Evolutionary conservation across 208 protist species (phyloP).

Genomic region (Leishmania tarentolae): DNA sequence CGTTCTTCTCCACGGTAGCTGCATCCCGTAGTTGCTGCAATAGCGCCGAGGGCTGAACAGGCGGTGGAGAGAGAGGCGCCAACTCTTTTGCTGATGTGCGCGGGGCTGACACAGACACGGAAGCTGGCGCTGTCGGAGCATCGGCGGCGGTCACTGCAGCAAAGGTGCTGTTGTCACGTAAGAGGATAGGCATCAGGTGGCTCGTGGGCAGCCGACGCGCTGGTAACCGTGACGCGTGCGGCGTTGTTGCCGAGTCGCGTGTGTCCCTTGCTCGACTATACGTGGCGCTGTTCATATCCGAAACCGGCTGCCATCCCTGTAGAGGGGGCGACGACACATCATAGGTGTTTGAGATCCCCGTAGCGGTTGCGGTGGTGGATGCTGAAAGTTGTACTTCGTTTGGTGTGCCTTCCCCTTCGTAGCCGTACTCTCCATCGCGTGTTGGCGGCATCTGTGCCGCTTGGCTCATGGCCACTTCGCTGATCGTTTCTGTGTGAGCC

Average conservation of each 20-base stretch:
- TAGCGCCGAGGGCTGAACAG: not conserved
- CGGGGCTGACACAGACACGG: not conserved
- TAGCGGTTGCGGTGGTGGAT: not conserved
- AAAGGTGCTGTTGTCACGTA: not conserved
- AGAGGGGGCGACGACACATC: not conserved
- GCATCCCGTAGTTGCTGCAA: not conserved
- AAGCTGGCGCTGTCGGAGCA: not conserved
- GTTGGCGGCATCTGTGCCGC: not conserved
- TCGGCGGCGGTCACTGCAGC: not conserved
- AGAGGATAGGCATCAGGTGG: not conserved
- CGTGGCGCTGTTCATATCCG: not conserved
- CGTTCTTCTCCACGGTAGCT: not conserved
- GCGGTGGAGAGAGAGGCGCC: not conserved
- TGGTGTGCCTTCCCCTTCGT: not conserved
- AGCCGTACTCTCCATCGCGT: not conserved
- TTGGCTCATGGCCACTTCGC: not conserved
- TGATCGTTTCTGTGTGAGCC: not conserved
- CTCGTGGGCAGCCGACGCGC: not conserved
- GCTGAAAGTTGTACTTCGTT: not conserved
- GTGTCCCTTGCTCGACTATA: not conserved
- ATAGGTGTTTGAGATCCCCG: not conserved
- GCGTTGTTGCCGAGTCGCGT: not conserved
- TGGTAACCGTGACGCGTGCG: not conserved
- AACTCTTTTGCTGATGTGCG: not conserved
- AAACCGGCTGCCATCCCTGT: not conserved